A percentile compares a stretch with the other conserved stretches of the same genome.
These are phyloP conservation scores for Sonneratia alba DNA, from an alignment of 345 rosid genomes.

Conservation along the genomic window DNA sequence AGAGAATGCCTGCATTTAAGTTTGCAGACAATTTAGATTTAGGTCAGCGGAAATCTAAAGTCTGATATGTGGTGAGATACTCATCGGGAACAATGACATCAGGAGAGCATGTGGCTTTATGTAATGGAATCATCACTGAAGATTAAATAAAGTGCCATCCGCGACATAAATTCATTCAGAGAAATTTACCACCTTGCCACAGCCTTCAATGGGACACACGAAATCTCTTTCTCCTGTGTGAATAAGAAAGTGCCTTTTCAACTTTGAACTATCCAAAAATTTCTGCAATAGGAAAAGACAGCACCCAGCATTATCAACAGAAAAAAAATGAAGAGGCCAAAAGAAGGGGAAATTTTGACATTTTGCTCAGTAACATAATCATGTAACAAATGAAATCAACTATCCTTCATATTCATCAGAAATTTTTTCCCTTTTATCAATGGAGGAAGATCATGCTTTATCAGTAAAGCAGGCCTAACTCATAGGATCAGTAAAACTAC, in stretches of 20 bases:
- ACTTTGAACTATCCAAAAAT: slow-evolving; percentile 95
- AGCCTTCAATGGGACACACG: slow-evolving; percentile 90
- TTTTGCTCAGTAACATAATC: no score
- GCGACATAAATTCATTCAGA: slow-evolving; percentile 8
- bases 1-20: slow-evolving; percentile 69
- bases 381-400: no score
- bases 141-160: slow-evolving; percentile 3
- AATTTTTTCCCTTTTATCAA: neutral
- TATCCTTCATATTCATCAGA: neutral
- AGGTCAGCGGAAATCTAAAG: neutral
- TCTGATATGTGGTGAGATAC: neutral
- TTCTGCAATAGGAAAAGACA: slow-evolving; percentile 43
- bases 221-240: slow-evolving; percentile 87
- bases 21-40: neutral
- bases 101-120: neutral
- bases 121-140: neutral
- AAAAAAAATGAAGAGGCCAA: neutral
- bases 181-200: slow-evolving; percentile 79
- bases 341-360: no score
- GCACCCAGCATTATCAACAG: neutral
- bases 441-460: neutral
- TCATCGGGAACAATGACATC: no score
- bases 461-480: neutral
- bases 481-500: neutral
- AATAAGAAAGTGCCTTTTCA: slow-evolving; percentile 87